Evolutionary conservation across 805 yeast genomes (phyloP).

Genomic region (Kodamaea lidongshanica): DNA sequence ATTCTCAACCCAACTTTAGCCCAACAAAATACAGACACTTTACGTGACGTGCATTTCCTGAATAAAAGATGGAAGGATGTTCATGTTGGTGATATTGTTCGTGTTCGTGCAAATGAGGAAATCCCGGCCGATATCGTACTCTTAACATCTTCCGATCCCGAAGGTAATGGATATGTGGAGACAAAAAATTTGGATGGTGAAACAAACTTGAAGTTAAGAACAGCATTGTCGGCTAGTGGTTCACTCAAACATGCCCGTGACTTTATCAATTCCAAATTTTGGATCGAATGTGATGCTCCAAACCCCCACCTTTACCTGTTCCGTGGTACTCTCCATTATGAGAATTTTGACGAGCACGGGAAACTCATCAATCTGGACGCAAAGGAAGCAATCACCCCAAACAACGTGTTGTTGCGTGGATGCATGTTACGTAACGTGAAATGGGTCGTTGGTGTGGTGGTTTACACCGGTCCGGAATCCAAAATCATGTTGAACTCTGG

Average conservation of each 20-base stretch:
- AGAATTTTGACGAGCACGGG: constrained; percentile 28
- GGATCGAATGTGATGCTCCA: constrained; percentile 71
- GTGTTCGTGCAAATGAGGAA: constrained; percentile 70
- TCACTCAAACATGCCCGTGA: constrained; percentile 52
- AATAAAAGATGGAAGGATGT: constrained; percentile 58
- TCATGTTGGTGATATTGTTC: constrained; percentile 64
- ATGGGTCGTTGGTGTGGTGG: constrained; percentile 75
- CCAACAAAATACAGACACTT: constrained; percentile 1
- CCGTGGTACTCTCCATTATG: constrained; percentile 59
- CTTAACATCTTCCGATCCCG: constrained; percentile 59
- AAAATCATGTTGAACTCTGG: constrained; percentile 81
- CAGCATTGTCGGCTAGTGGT: constrained; percentile 49
- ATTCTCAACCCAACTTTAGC: constrained; percentile 18
- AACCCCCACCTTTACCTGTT: constrained; percentile 57
- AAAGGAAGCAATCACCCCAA: constrained; percentile 63
- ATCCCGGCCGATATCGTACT: constrained; percentile 70
- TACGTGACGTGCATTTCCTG: constrained; percentile 9
- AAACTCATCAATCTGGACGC: constrained; percentile 28
- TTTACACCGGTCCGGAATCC: constrained; percentile 73
- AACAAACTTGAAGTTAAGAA: constrained; percentile 42
- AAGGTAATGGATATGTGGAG: constrained; percentile 69
- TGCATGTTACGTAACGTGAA: constrained; percentile 74
- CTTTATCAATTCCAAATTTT: constrained; percentile 50
- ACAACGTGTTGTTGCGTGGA: constrained; percentile 68
- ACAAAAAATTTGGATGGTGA: constrained; percentile 76